Percentiles rank a stretch among this genome's conserved stretches.
Evolutionary conservation across 345 rosid genomes (phyloP).

Genomic region (Rubroshorea leprosula): DNA sequence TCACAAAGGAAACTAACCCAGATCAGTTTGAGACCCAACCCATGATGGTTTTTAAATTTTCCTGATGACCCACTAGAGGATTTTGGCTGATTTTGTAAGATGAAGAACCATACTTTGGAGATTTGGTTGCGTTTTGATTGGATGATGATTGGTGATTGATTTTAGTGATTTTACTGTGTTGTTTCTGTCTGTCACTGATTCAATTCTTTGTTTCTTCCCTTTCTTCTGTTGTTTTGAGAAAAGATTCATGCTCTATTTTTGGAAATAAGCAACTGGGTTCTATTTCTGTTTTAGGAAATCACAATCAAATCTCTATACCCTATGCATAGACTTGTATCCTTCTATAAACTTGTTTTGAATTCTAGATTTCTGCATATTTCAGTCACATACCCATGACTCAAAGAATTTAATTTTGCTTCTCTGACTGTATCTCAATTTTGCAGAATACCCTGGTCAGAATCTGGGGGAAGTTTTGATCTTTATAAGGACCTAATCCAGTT

Average conservation of each 20-base stretch:
- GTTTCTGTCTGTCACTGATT: not conserved
- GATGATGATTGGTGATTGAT: constrained; percentile 3
- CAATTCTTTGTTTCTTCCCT: not conserved
- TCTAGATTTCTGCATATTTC: too few species aligned
- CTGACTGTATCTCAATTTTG: constrained; percentile 15
- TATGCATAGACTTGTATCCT: constrained; percentile 4
- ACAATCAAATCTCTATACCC: constrained; percentile 2
- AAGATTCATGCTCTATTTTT: constrained; percentile 14
- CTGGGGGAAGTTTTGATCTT: constrained; percentile 10
- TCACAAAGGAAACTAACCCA: constrained; percentile 28
- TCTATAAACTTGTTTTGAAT: constrained; percentile 6
- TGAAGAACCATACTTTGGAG: constrained; percentile 13
- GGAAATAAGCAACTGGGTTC: constrained; percentile 1
- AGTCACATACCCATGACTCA: not conserved
- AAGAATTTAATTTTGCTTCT: constrained; percentile 1
- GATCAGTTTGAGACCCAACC: constrained; percentile 38
- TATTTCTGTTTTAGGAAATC: constrained; percentile 12
- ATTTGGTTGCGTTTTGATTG: constrained; percentile 11
- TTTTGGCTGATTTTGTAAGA: constrained; percentile 19
- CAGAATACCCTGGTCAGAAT: constrained; percentile 20
- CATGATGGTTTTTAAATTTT: constrained; percentile 17
- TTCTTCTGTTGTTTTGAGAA: not conserved
- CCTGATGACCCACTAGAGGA: constrained; percentile 15
- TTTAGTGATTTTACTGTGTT: not conserved
- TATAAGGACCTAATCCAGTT: constrained; percentile 11